Conservation (phyloP, 306 rosid species). For the Styphnolobium japonicum region DNA sequence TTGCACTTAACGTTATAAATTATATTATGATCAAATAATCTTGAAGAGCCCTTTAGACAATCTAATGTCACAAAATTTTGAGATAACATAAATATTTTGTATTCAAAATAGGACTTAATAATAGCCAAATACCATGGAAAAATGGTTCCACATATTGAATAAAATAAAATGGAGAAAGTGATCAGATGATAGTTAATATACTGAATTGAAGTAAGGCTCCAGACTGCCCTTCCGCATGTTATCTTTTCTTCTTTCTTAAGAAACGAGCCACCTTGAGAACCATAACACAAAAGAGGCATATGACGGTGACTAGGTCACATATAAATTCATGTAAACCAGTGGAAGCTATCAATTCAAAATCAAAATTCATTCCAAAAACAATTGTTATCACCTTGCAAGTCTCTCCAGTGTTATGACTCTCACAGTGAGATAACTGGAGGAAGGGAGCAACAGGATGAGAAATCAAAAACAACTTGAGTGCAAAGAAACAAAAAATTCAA, state of each 20-base stretch:
- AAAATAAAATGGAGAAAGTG: slow-evolving; percentile 8
- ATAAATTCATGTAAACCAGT: slow-evolving; percentile 53
- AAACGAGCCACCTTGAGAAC: slow-evolving; percentile 56
- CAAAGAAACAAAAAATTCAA: slow-evolving; percentile 13
- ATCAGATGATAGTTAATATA: slow-evolving; percentile 20
- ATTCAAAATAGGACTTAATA: background rate
- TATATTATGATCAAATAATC: background rate
- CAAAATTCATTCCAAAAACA: slow-evolving; percentile 62
- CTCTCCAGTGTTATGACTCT: slow-evolving; percentile 67
- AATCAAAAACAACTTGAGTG: slow-evolving; percentile 39
- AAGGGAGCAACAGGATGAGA: slow-evolving; percentile 58
- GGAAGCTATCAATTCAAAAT: slow-evolving; percentile 43
- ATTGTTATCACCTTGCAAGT: slow-evolving; percentile 67
- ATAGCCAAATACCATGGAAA: slow-evolving; percentile 4
- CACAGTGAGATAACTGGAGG: slow-evolving; percentile 69
- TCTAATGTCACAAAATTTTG: background rate
- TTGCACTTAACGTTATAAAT: background rate
- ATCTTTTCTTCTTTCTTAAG: slow-evolving; percentile 30
- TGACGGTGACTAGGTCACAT: slow-evolving; percentile 55
- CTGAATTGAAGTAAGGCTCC: slow-evolving; percentile 25
- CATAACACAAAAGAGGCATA: slow-evolving; percentile 55
- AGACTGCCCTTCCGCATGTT: slow-evolving; percentile 38
- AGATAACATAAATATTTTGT: slow-evolving; percentile 4
- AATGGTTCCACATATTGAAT: background rate
- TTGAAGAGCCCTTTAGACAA: background rate